Conservation (phyloP, 129 eudicot genomes). For the Glebionis coronaria region DNA sequence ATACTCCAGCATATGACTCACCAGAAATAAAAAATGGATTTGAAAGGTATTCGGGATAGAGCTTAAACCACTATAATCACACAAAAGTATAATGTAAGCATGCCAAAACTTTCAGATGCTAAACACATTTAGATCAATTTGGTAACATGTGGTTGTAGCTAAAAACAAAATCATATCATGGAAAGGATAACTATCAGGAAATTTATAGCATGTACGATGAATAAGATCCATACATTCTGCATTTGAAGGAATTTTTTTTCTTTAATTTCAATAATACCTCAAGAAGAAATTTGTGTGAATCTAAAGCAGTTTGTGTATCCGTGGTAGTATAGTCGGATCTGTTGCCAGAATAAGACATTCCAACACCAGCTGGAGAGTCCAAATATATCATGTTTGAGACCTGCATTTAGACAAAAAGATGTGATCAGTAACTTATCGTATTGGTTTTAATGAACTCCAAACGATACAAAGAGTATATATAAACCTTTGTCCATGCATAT, state of each 20-base stretch:
- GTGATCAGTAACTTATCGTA: conserved; percentile 8
- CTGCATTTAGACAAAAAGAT: conserved; percentile 28
- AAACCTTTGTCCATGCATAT: conserved; percentile 89
- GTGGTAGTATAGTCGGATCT: conserved; percentile 62
- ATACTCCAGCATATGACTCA: conserved; percentile 96
- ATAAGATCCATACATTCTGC: neutral
- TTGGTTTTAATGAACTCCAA: conserved; percentile 11
- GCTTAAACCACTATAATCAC: conserved; percentile 82
- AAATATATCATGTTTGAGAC: conserved; percentile 77
- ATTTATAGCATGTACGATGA: neutral
- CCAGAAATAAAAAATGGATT: conserved; percentile 86
- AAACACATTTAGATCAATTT: neutral
- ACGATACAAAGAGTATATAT: neutral
- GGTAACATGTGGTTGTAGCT: no score
- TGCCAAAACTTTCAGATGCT: neutral
- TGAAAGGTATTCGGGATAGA: conserved; percentile 71
- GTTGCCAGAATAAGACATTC: conserved; percentile 75
- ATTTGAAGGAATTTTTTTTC: neutral
- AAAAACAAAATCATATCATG: no score
- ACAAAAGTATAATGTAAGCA: conserved; percentile 6
- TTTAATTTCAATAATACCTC: conserved; percentile 53
- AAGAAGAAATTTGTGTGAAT: conserved; percentile 82
- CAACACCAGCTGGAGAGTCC: conserved; percentile 98
- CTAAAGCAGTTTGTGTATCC: conserved; percentile 75
- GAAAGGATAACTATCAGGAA: neutral